Conservation (phyloP, 1,139 yeast genomes). For the Waltiozyma sp. region DNA sequence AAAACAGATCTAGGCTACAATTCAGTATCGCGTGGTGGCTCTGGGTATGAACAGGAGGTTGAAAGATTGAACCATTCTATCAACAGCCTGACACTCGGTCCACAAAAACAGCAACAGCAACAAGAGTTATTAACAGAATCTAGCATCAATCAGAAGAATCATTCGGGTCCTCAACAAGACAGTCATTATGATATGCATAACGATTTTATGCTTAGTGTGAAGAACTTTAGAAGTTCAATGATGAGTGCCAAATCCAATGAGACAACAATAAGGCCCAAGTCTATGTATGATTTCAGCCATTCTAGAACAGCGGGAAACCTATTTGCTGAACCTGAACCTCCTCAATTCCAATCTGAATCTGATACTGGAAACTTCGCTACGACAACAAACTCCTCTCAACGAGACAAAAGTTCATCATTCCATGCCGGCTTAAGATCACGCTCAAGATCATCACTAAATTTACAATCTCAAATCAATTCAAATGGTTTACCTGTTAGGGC, state of each 20-base stretch:
- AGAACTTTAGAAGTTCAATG: slow-evolving; percentile 21
- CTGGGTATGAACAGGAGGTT: background rate
- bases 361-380: no score
- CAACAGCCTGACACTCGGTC: no score
- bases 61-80: background rate
- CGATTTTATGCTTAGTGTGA: slow-evolving; percentile 2
- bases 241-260: slow-evolving; percentile 18
- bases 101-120: no score
- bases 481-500: slow-evolving; percentile 27
- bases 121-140: no score
- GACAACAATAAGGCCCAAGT: slow-evolving; percentile 28
- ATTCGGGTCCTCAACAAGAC: slow-evolving; percentile 2
- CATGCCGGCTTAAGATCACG: slow-evolving; percentile 16
- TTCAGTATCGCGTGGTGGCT: no score
- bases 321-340: no score
- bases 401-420: slow-evolving; percentile 20
- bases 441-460: slow-evolving; percentile 18
- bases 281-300: slow-evolving; percentile 23
- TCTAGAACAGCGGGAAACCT: no score
- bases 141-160: background rate
- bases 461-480: slow-evolving; percentile 18
- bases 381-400: no score
- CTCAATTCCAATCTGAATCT: no score
- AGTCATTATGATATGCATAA: slow-evolving; percentile 1
- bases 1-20: no score